These are phyloP conservation scores for Pseudocercospora musae DNA, from an alignment of 2,329 filamentous ascomycete genomes.

Conservation along the genomic window DNA sequence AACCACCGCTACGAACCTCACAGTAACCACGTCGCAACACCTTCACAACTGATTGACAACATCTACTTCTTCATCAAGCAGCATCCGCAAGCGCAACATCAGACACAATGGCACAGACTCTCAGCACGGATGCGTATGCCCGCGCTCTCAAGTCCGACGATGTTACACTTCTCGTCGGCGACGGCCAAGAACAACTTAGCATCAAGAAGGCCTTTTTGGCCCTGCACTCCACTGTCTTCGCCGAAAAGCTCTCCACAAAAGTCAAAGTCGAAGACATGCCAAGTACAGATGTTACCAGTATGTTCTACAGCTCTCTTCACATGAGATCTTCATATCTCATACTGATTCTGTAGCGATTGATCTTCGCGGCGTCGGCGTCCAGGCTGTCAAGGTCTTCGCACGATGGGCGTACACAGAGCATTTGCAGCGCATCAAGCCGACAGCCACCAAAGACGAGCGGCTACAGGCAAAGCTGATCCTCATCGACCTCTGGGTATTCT, in stretches of 20 bases:
- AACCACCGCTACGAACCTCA: not conserved
- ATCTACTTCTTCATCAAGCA: not conserved
- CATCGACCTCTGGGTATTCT: not conserved
- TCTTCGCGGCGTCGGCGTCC: not conserved
- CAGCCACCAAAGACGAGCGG: not conserved
- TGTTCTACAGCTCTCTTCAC: not conserved
- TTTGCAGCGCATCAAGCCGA: not conserved
- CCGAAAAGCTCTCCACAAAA: not conserved
- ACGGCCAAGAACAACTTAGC: not conserved
- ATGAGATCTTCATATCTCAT: not conserved
- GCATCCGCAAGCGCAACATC: not conserved
- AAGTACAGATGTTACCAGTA: not conserved
- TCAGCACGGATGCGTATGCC: not conserved
- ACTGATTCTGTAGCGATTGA: not conserved
- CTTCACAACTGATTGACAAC: not conserved
- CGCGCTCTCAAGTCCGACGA: not conserved
- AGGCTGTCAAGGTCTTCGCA: conserved; percentile 1
- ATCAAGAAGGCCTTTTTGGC: conserved; percentile 2
- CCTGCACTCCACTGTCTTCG: not conserved
- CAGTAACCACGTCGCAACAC: not conserved
- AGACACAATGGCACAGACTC: conserved; percentile 1
- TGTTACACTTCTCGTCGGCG: not conserved
- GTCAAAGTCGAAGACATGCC: not conserved
- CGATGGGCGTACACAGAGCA: not conserved
- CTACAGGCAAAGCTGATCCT: not conserved